A percentile compares a stretch with the other conserved stretches of the same genome.
These are phyloP conservation scores for Claviceps sp. DNA, from an alignment of 2,329 filamentous ascomycete genomes.

Conservation along the genomic window DNA sequence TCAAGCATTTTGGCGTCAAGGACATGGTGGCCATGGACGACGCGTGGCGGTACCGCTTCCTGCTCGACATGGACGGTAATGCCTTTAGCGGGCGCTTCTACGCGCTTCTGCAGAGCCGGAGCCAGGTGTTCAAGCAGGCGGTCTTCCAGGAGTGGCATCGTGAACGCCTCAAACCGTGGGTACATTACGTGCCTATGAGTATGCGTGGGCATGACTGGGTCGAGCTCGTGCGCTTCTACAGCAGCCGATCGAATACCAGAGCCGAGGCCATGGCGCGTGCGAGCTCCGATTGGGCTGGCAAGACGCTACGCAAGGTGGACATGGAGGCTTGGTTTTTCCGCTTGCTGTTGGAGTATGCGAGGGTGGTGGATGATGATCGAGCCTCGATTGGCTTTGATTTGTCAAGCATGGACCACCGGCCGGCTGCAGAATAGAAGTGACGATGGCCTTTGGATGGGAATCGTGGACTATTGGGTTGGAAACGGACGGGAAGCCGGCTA, in stretches of 20 bases:
- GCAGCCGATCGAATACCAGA: background rate
- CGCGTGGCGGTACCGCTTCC: slow-evolving; percentile 74
- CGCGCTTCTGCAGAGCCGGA: slow-evolving; percentile 70
- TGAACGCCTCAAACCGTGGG: slow-evolving; percentile 87
- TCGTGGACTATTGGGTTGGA: no score
- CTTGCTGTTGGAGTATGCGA: slow-evolving; percentile 53
- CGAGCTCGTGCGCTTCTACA: slow-evolving; percentile 65
- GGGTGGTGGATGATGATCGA: slow-evolving; percentile 51
- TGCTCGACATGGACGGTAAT: slow-evolving; percentile 92
- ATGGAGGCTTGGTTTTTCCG: slow-evolving; percentile 59
- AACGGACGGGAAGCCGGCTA: no score
- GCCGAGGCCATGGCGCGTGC: slow-evolving; percentile 41
- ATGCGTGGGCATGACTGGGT: slow-evolving; percentile 75
- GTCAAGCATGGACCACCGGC: slow-evolving; percentile 4
- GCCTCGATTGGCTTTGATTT: slow-evolving; percentile 41
- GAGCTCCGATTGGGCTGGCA: slow-evolving; percentile 58
- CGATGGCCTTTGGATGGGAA: no score
- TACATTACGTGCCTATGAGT: slow-evolving; percentile 80
- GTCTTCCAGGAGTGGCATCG: slow-evolving; percentile 92
- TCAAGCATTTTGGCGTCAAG: slow-evolving; percentile 57
- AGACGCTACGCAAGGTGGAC: slow-evolving; percentile 57
- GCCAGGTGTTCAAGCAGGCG: slow-evolving; percentile 79
- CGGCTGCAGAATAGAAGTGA: no score
- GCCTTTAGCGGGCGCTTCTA: slow-evolving; percentile 93
- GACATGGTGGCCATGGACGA: slow-evolving; percentile 79